A percentile compares a stretch with the other conserved stretches of the same genome.
Evolutionary conservation across 805 yeast species (phyloP).

Genomic region (Komagataella pseudopastoris): DNA sequence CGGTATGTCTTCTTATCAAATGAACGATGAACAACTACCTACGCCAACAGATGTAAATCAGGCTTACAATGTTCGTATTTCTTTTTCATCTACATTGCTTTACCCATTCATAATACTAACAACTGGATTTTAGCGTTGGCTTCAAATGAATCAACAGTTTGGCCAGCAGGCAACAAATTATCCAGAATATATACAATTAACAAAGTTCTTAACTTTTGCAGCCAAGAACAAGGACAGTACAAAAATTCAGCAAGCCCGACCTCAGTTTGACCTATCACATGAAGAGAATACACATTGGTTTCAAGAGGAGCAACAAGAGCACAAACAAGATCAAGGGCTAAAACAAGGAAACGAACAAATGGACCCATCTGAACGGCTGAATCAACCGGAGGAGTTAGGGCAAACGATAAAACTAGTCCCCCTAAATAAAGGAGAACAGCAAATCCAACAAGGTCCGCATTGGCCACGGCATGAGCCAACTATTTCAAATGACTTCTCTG

Average conservation of each 20-base stretch:
- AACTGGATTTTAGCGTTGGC: conserved; percentile 32
- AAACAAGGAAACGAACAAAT: neutral
- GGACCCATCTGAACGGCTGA: neutral
- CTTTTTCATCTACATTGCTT: too few species aligned
- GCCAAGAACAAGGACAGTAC: conserved; percentile 6
- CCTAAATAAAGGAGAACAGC: conserved; percentile 4
- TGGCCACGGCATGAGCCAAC: conserved; percentile 13
- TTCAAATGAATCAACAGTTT: conserved; percentile 33
- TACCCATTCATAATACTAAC: conserved; percentile 1
- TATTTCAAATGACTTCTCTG: conserved; percentile 12
- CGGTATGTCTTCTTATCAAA: neutral
- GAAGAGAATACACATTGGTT: conserved; percentile 9
- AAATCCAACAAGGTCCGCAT: conserved; percentile 19
- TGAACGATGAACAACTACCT: neutral
- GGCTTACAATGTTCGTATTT: neutral
- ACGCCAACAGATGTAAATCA: neutral
- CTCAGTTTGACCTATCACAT: conserved; percentile 5
- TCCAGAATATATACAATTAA: conserved; percentile 44
- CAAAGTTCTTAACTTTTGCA: conserved; percentile 30
- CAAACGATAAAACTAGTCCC: conserved; percentile 6
- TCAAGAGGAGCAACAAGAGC: conserved; percentile 7
- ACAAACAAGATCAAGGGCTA: neutral
- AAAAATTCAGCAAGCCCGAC: conserved; percentile 5
- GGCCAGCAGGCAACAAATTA: conserved; percentile 45
- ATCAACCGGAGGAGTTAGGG: conserved; percentile 7